A percentile compares a stretch with the other conserved stretches of the same genome.
These are phyloP conservation scores for Huntiella moniliformis DNA, from an alignment of 2,329 filamentous ascomycete species.

Conservation along the genomic window DNA sequence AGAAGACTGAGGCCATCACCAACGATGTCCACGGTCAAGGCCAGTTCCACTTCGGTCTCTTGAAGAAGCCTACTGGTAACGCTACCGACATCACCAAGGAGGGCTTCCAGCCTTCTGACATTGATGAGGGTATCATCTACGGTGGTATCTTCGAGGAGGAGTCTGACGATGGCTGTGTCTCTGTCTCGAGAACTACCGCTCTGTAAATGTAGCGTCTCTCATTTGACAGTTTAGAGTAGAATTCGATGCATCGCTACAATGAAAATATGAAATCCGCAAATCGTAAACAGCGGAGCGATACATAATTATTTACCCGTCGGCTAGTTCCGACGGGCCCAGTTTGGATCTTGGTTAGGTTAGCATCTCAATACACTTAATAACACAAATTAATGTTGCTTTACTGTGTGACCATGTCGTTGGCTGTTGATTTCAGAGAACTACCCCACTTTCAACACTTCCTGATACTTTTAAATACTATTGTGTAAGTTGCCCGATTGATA, in stretches of 20 bases:
- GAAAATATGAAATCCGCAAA: not conserved
- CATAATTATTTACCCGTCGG: too few species aligned
- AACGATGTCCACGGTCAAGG: conserved; percentile 21
- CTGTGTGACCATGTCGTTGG: too few species aligned
- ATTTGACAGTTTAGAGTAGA: not conserved
- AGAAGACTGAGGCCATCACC: conserved; percentile 25
- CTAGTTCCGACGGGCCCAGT: too few species aligned
- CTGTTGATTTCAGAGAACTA: too few species aligned
- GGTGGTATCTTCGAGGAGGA: conserved; percentile 35
- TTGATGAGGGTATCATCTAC: conserved; percentile 34
- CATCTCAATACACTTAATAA: too few species aligned
- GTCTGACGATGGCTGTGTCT: conserved; percentile 23
- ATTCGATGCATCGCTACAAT: not conserved
- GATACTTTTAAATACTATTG: too few species aligned
- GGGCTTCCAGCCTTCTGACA: conserved; percentile 28
- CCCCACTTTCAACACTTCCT: too few species aligned
- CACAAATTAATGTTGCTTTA: too few species aligned
- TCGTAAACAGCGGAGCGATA: too few species aligned
- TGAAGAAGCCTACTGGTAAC: conserved; percentile 38
- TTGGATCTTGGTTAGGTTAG: too few species aligned
- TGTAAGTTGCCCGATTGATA: too few species aligned
- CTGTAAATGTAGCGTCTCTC: conserved; percentile 3
- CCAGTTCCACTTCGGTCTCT: conserved; percentile 36
- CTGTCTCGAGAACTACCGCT: conserved; percentile 15
- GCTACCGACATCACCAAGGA: conserved; percentile 26